These are phyloP conservation scores for Proliferodiscus dingleyae DNA, from an alignment of 2,329 filamentous ascomycete species.

Conservation along the genomic window DNA sequence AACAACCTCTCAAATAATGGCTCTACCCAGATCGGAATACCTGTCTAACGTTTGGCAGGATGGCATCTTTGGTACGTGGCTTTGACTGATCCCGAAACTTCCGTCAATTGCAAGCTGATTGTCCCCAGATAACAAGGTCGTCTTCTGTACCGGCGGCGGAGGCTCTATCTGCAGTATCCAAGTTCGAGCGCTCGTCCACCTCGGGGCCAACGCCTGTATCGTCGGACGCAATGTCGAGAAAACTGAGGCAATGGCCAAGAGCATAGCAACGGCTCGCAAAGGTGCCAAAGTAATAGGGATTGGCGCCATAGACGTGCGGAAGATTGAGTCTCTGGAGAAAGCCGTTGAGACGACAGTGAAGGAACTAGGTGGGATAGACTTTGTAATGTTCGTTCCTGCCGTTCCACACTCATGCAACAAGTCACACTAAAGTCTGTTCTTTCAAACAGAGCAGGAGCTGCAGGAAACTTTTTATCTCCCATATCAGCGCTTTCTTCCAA, in stretches of 20 bases:
- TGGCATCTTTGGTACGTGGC: conserved; percentile 70
- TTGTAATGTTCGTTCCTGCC: conserved; percentile 65
- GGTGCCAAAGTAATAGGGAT: conserved; percentile 85
- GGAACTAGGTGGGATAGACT: conserved; percentile 86
- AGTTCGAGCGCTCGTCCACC: conserved; percentile 81
- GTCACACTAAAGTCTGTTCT: no score
- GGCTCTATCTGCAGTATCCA: conserved; percentile 93
- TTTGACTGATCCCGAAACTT: not conserved
- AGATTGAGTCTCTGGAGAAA: conserved; percentile 61
- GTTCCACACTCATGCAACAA: not conserved
- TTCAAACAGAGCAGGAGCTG: conserved; percentile 70
- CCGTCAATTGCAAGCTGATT: not conserved
- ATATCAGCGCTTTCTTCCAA: conserved; percentile 78
- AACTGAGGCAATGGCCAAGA: conserved; percentile 73
- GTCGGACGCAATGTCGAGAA: conserved; percentile 86
- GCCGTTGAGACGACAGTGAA: conserved; percentile 75
- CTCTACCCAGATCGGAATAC: conserved; percentile 65
- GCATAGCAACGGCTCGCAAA: conserved; percentile 72
- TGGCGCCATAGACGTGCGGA: conserved; percentile 73
- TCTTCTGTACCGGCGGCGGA: conserved; percentile 92
- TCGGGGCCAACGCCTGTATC: conserved; percentile 92
- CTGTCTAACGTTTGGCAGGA: conserved; percentile 81
- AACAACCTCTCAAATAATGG: conserved; percentile 12
- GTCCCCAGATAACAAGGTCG: conserved; percentile 69
- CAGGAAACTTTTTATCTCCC: conserved; percentile 90